Evolutionary conservation across 306 rosid species (phyloP), one percentile per base, ranked within the genome.

Genomic region (Prunus kanzakura): DNA sequence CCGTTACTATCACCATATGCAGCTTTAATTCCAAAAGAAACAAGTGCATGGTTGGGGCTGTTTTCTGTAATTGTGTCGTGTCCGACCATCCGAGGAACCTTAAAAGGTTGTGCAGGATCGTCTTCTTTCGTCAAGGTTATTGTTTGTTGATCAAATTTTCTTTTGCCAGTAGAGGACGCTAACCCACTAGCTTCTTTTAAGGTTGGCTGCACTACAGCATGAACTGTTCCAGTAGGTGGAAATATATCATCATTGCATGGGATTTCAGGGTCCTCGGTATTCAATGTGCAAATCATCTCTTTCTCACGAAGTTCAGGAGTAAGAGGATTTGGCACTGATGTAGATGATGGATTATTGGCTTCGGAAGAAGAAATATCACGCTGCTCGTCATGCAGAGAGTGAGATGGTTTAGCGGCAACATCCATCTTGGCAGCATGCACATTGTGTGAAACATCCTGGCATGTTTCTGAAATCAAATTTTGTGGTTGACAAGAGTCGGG

Each of bases 201-300:
- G 70, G 60, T 25, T 12, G 84, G 70, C 52, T 72, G 81, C 67
- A 41, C 29, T 54, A 19, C 52, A 12, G 70, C 32, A 64, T 19
- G 61, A 69, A 82, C 77, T 63, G 56, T 69, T 57, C 13, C 52
- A 46, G 16, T 16, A 29, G 79, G 76, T 43, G 11, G 8, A 38
- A 55, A 52, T 41, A 71, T 20, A 55, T 47, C 52, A 22, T 87
- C 91, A 60, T 93, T 82, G 78, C 68, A 64, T 1, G 98, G 98
- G 77, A 93, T 71, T 54, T 88, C 89, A 18, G 87, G 82, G 64
- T 88, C 91, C 86, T 93, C 97, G 2, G 81, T 81, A 76, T 89
- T 93, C 72, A 93, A 74, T 52, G 41, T 13, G 67, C 98, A 93
- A 61, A 61, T 16, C 87, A 64, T 58, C 62, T 64, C 80, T 58